Base-by-base conservation (phyloP, 179 eudicot species). In the Beta corolliflora region DNA sequence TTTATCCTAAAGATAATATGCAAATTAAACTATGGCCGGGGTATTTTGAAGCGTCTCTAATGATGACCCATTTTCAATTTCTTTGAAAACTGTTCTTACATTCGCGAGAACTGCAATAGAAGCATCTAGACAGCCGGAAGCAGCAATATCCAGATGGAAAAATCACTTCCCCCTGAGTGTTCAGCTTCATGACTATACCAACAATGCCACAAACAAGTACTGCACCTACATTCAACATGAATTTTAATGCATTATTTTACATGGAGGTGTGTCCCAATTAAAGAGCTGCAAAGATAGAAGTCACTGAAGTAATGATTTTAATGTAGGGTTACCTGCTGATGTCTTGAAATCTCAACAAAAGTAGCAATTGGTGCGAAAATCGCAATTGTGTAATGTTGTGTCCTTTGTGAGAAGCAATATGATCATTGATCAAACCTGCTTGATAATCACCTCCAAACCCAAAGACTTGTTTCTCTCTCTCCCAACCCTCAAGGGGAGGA, bases 371-470 rank as follows among this genome's bases (percentile, higher is more conserved):
- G 29, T 60, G 64, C 70, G 12, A 12, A 29, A 31, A 29, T 1
- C 1, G 70, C 41, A 12, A 23, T 7, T 61, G 11, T 58, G 61
- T 56, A 19, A 56, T 56, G 61, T 36, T 36, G 41, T 36, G 41
- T 36, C 41, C 41, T n/a, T 16, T n/a, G 68, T 6, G 5, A 2
- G 14, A 31, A 65, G 7, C 18, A 25, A 12, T 29, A 23, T 65
- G 70, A 65, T 65, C 70, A 65, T 13, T 65, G 70, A 65, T 65
- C 70, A 65, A 31, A 65, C 16, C 45, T 65, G 69, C 45, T 65
- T 31, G 41, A 23, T 13, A 31, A 46, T 12, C 46, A 19, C 46
- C 2, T 23, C 12, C 18, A 65, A 29, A 1, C 14, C 18, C 15
- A 10, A 65, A 29, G 70, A 7, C 41, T 2, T 23, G 13, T 1